Evolutionary conservation across 306 rosid species (phyloP).

Genomic region (Fragaria iinumae): DNA sequence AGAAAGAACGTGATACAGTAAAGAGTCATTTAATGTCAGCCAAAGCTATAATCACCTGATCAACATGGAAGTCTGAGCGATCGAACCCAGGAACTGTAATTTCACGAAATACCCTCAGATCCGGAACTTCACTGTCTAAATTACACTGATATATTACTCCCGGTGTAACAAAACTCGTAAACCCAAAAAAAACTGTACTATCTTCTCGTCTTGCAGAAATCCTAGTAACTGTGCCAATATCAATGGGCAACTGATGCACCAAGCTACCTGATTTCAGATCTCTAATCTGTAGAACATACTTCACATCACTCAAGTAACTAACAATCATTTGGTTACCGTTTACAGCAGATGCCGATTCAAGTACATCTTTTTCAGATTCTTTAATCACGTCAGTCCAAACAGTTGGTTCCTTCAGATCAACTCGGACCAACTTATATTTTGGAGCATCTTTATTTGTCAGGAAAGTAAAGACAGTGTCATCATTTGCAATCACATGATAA

Average conservation of each 20-base stretch:
- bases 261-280: conserved; percentile 81
- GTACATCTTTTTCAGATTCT: conserved; percentile 82
- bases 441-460: conserved; percentile 91
- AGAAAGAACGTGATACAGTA: background rate
- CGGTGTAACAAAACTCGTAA: conserved; percentile 80
- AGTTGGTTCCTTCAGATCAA: conserved; percentile 75
- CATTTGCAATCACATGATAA: conserved; percentile 69
- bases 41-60: conserved; percentile 52
- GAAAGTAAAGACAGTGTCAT: conserved; percentile 72
- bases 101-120: conserved; percentile 83
- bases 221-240: conserved; percentile 74
- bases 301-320: conserved; percentile 89
- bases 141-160: conserved; percentile 83
- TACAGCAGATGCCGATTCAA: conserved; percentile 70
- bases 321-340: conserved; percentile 74
- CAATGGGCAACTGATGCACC: conserved; percentile 74
- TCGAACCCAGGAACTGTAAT: conserved; percentile 72
- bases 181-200: conserved; percentile 54
- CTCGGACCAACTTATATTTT: conserved; percentile 73
- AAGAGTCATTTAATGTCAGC: background rate
- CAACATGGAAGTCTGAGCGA: conserved; percentile 62
- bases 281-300: conserved; percentile 76
- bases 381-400: conserved; percentile 67
- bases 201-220: conserved; percentile 82
- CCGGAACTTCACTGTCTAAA: conserved; percentile 55